phyloP scores from a whole-genome alignment of 495 filamentous ascomycete genomes.

The Chaetomidium leptoderma region DNA sequence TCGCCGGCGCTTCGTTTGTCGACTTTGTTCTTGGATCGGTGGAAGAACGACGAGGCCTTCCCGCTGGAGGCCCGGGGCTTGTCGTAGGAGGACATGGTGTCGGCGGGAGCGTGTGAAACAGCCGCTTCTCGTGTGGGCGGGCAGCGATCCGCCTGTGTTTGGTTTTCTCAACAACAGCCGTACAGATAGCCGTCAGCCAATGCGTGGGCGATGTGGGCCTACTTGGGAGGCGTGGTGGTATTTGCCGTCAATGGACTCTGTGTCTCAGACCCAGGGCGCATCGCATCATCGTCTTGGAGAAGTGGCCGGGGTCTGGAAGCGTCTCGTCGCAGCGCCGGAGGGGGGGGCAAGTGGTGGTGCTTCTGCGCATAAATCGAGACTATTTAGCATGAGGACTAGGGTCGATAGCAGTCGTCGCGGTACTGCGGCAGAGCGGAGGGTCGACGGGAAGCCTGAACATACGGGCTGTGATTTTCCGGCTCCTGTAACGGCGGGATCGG shows the following conservation, averaged over 20 bases:
- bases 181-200: slow-evolving; percentile 28
- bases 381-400: slow-evolving; percentile 32
- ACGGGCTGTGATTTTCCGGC: slow-evolving; percentile 11
- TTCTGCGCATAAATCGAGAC: slow-evolving; percentile 33
- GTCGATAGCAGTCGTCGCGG: slow-evolving; percentile 8
- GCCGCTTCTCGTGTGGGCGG: slow-evolving; percentile 21
- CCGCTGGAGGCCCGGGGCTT: slow-evolving; percentile 79
- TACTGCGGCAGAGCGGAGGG: neutral
- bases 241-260: slow-evolving; percentile 36
- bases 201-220: slow-evolving; percentile 24
- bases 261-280: slow-evolving; percentile 38
- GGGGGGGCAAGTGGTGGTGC: slow-evolving; percentile 8
- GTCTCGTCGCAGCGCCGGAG: slow-evolving; percentile 23
- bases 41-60: slow-evolving; percentile 70
- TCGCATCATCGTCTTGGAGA: slow-evolving; percentile 39
- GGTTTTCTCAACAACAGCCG: slow-evolving; percentile 23
- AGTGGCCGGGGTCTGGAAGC: slow-evolving; percentile 14
- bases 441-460: slow-evolving; percentile 4
- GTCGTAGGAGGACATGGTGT: slow-evolving; percentile 60
- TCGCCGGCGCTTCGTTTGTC: slow-evolving; percentile 59
- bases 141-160: slow-evolving; percentile 20
- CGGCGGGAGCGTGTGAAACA: slow-evolving; percentile 29
- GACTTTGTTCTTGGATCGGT: slow-evolving; percentile 69
- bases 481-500: slow-evolving; percentile 14
- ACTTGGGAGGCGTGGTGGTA: slow-evolving; percentile 22